Conservation (phyloP, 495 filamentous ascomycete species). For the Tuber brumale region DNA sequence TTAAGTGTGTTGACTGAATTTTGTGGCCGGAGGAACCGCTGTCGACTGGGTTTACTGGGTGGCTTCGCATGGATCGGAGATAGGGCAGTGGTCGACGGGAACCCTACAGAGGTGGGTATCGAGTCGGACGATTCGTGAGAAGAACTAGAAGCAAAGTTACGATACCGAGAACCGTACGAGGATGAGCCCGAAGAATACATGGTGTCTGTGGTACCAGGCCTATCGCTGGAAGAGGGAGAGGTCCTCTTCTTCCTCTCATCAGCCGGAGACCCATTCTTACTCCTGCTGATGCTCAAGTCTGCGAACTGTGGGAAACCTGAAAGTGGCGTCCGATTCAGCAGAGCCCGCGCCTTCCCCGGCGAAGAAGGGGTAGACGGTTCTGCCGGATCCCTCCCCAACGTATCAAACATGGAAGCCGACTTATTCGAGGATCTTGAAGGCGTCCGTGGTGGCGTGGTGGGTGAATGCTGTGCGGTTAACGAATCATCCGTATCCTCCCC, state of each 20-base stretch:
- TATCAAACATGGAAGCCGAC: constrained; percentile 28
- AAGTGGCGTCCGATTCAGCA: constrained; percentile 22
- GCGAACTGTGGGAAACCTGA: constrained; percentile 21
- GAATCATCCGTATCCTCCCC: constrained; percentile 30
- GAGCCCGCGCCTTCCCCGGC: constrained; percentile 22
- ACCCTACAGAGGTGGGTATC: constrained; percentile 32
- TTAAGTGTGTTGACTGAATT: constrained; percentile 40
- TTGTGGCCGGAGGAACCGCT: constrained; percentile 37
- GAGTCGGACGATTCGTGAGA: constrained; percentile 25
- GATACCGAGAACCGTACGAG: constrained; percentile 24
- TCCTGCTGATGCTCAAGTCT: constrained; percentile 29
- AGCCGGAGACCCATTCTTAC: constrained; percentile 30
- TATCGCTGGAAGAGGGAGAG: constrained; percentile 19
- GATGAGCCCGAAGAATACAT: constrained; percentile 26
- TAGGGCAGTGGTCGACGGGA: constrained; percentile 36
- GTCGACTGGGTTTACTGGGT: constrained; percentile 19
- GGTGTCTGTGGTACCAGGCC: constrained; percentile 24
- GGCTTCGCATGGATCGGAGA: constrained; percentile 21
- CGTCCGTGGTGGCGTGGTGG: constrained; percentile 44
- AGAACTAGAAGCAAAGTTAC: constrained; percentile 13
- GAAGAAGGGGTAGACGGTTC: constrained; percentile 30
- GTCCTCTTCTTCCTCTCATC: constrained; percentile 22
- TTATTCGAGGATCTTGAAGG: constrained; percentile 35
- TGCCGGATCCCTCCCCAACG: constrained; percentile 26
- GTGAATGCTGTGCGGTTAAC: constrained; percentile 32